Evolutionary conservation across 2,329 filamentous ascomycete species (phyloP), one percentile per base, ranked within the genome.

Genomic region (Clonostachys solani): DNA sequence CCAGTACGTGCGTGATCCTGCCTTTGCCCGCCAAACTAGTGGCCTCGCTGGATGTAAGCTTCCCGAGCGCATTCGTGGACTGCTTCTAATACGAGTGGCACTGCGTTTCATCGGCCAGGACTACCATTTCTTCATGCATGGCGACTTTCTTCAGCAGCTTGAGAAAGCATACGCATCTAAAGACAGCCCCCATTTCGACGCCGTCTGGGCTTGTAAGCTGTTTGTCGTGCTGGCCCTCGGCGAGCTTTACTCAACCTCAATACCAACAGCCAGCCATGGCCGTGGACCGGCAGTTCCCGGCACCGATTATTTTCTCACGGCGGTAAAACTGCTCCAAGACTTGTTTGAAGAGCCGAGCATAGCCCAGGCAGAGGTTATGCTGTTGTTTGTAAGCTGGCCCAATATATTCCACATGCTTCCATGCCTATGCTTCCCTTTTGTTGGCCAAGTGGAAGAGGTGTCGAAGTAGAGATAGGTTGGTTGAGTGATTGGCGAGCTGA

Each of bases 51-150:
- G 33, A 34, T 42, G 45, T 40, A 51, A 49, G 29, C 37, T 51
- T 18, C 50, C 50, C 6, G 50, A 49, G n/a, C 50, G 50, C 19
- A 51, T 51, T 38, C 42, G 47, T 9, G 50, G 45, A 9, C 49
- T 47, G 33, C 45, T 51, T n/a, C 50, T 51, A 17, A 45, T 51
- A 23, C 50, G 50, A n/a, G 47, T 51, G n/a, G 50, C 50, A 29
- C 45, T 51, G n/a, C 47, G 50, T 12, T 51, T 51, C 47, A 51
- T 51, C 19, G 50, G 50, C n/a, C 45, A 49, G 18, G 50, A 51
- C 40, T 51, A 51, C 18, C 50, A 51, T 33, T 47, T 51, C 29
- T 51, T 51, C 41, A 37, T 49, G 36, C 50, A 51, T 37, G 43
- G 47, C 9, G 50, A 51, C 37, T 51, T 51, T 16, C 45, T 51